phyloP scores from a whole-genome alignment of 768 basidiomycete species.

The Xerocomellus amylosporus region DNA sequence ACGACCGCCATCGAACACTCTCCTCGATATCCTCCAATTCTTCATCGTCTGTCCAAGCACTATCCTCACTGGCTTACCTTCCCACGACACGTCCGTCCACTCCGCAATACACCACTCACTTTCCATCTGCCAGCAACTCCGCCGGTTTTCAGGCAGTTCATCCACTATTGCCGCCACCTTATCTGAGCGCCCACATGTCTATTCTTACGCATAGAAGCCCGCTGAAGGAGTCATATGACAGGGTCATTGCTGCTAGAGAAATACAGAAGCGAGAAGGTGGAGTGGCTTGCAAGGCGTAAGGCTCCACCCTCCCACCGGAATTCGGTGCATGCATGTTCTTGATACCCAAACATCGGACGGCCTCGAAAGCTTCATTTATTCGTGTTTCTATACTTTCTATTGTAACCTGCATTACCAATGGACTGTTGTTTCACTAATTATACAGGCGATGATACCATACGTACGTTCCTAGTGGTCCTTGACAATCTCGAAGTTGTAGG shows the following conservation, averaged over 20 bases:
- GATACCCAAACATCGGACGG: conserved; percentile 24
- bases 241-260: conserved; percentile 58
- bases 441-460: conserved; percentile 7
- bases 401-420: conserved; percentile 21
- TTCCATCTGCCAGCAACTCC: conserved; percentile 60
- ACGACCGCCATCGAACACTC: conserved; percentile 52
- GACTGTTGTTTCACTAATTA: conserved; percentile 16
- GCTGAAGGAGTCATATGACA: conserved; percentile 66
- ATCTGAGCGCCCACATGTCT: conserved; percentile 67
- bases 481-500: background rate
- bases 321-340: conserved; percentile 6
- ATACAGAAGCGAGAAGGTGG: conserved; percentile 22
- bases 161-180: conserved; percentile 69
- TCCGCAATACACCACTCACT: conserved; percentile 53
- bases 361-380: conserved; percentile 22
- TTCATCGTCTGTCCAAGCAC: conserved; percentile 47
- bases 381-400: conserved; percentile 26
- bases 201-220: conserved; percentile 63
- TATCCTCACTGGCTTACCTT: conserved; percentile 55
- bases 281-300: background rate
- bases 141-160: conserved; percentile 60
- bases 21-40: conserved; percentile 54
- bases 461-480: background rate
- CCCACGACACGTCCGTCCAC: conserved; percentile 39
- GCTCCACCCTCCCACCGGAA: background rate